Percentiles rank a stretch among this genome's conserved stretches.
phyloP scores from a whole-genome alignment of 495 filamentous ascomycete genomes.

The Penicillium samsonianum region DNA sequence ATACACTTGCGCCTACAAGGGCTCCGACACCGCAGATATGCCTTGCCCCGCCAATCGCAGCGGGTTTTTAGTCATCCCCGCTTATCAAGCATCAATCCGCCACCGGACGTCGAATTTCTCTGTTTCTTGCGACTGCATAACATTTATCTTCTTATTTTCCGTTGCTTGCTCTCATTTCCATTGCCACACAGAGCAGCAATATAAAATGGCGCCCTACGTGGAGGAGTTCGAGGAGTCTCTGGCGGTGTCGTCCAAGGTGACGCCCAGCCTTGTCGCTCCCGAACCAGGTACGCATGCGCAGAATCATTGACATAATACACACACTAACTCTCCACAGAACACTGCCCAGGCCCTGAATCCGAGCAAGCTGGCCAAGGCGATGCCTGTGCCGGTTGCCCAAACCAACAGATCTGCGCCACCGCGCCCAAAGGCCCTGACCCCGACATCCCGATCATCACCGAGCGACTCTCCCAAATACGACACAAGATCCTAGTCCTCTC shows the following conservation, averaged over 20 bases:
- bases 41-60: conserved; percentile 36
- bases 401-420: conserved; percentile 91
- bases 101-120: conserved; percentile 29
- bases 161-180: conserved; percentile 1
- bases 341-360: conserved; percentile 94
- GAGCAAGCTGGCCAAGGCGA: conserved; percentile 80
- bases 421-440: conserved; percentile 96
- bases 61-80: conserved; percentile 40
- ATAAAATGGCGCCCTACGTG: conserved; percentile 66
- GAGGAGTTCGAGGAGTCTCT: conserved; percentile 70
- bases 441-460: conserved; percentile 83
- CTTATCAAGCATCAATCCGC: conserved; percentile 44
- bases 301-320: not conserved
- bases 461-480: conserved; percentile 73
- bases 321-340: conserved; percentile 53
- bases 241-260: conserved; percentile 64
- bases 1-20: not conserved
- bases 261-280: conserved; percentile 83
- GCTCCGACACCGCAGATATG: conserved; percentile 32
- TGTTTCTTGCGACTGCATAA: conserved; percentile 8
- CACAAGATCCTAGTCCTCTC: conserved; percentile 92
- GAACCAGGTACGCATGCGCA: conserved; percentile 65
- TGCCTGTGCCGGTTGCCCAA: conserved; percentile 91
- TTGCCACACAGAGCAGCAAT: not conserved
- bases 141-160: not conserved